Evolutionary conservation across 371 early-diverging fungal species (phyloP).

Genomic region (Rhizopus microsporus): DNA sequence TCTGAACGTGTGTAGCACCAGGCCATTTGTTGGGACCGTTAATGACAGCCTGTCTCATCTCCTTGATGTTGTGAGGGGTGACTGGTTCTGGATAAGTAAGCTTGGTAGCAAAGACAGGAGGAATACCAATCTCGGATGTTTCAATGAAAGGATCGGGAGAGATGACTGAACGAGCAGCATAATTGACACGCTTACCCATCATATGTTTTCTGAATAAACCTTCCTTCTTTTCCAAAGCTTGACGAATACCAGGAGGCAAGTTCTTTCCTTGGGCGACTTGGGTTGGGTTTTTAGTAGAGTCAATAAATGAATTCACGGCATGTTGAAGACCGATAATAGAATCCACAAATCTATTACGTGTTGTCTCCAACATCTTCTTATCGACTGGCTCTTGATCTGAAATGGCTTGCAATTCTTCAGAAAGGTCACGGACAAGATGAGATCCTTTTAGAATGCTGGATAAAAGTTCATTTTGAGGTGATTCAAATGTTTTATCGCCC

Average conservation of each 20-base stretch:
- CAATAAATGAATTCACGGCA: conserved; percentile 91
- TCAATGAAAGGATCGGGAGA: conserved; percentile 99
- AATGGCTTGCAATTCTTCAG: conserved; percentile 40
- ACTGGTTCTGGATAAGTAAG: conserved; percentile 99
- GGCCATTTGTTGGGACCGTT: conserved; percentile 99
- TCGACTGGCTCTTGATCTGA: conserved; percentile 39
- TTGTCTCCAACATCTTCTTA: conserved; percentile 41
- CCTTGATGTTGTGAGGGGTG: conserved; percentile 92
- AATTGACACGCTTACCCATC: conserved; percentile 99
- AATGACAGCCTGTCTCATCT: conserved; percentile 92
- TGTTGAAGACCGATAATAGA: conserved; percentile 87
- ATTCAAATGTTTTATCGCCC: conserved; percentile 90
- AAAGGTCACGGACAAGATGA: conserved; percentile 66
- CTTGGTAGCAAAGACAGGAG: conserved; percentile 96
- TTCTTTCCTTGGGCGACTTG: conserved; percentile 54
- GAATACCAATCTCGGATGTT: conserved; percentile 98
- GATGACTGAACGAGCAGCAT: conserved; percentile 99
- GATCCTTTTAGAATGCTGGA: conserved; percentile 84
- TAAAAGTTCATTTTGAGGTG: conserved; percentile 91
- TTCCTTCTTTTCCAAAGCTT: conserved; percentile 99
- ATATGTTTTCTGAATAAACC: conserved; percentile 99
- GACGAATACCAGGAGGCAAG: conserved; percentile 89
- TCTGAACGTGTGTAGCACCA: conserved; percentile 94
- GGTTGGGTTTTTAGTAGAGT: conserved; percentile 82
- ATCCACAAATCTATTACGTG: conserved; percentile 61